Conservation (phyloP, 495 filamentous ascomycete genomes). For the Penicillium daleae region DNA sequence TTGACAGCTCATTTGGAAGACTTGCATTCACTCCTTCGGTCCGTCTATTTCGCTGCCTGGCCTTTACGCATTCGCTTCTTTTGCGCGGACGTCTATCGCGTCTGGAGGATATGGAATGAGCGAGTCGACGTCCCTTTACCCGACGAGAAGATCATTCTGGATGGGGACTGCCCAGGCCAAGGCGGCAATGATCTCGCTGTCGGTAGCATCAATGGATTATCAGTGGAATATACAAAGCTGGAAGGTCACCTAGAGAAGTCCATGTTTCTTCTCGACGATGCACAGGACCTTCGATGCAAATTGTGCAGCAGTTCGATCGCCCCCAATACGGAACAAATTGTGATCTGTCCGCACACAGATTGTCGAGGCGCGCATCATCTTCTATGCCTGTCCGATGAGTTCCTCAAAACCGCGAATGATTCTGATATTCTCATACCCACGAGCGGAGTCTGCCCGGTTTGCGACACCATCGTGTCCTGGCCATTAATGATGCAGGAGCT, state of each 20-base stretch:
- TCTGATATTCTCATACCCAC: constrained; percentile 64
- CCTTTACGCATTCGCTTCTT: constrained; percentile 87
- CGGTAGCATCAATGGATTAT: constrained; percentile 55
- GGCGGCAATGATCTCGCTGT: constrained; percentile 17
- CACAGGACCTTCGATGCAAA: constrained; percentile 60
- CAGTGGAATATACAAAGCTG: constrained; percentile 67
- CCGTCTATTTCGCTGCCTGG: constrained; percentile 76
- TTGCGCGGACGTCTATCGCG: constrained; percentile 62
- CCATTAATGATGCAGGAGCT: constrained; percentile 79
- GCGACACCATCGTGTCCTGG: constrained; percentile 68
- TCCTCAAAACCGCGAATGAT: constrained; percentile 54
- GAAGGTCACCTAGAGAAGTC: constrained; percentile 75
- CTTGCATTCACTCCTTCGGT: constrained; percentile 76
- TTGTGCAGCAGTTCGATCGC: constrained; percentile 61
- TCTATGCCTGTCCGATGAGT: constrained; percentile 70
- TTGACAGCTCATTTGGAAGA: constrained; percentile 69
- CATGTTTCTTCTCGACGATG: constrained; percentile 62
- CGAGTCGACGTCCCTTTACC: constrained; percentile 53
- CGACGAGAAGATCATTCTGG: constrained; percentile 58
- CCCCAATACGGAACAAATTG: constrained; percentile 54
- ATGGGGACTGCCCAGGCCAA: constrained; percentile 40
- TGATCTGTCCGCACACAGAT: constrained; percentile 67
- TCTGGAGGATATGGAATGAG: constrained; percentile 67
- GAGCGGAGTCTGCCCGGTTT: constrained; percentile 73
- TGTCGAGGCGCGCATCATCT: constrained; percentile 77